phyloP scores from a whole-genome alignment of 2,329 filamentous ascomycete species.

The Mycogone perniciosa region DNA sequence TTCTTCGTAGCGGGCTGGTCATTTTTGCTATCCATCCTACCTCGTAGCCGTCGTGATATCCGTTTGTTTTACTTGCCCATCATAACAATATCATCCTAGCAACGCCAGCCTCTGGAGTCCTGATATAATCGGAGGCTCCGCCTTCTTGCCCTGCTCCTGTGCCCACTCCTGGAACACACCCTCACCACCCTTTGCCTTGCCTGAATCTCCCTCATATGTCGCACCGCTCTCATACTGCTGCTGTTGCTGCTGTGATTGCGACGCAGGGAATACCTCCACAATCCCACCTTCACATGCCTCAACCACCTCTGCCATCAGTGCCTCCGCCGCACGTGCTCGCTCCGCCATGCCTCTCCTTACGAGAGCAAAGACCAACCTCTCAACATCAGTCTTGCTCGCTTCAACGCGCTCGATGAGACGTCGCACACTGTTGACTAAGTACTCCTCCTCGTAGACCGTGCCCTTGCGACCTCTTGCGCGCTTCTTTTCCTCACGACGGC shows the following conservation, averaged over 20 bases:
- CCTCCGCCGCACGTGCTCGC: constrained; percentile 71
- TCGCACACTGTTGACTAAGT: constrained; percentile 81
- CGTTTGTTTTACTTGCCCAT: too few relatives aligned
- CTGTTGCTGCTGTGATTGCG: constrained; percentile 15
- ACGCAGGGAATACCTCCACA: constrained; percentile 57
- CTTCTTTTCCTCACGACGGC: constrained; percentile 88
- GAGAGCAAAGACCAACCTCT: constrained; percentile 68
- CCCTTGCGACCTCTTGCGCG: constrained; percentile 91
- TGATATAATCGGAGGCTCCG: constrained; percentile 44
- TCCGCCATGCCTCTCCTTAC: constrained; percentile 81
- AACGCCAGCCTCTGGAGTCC: constrained; percentile 44
- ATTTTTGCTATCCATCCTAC: too few relatives aligned
- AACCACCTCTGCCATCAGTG: constrained; percentile 66
- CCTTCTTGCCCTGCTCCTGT: constrained; percentile 37
- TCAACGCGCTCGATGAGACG: constrained; percentile 80
- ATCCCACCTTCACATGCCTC: constrained; percentile 61
- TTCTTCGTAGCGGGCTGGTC: too few relatives aligned
- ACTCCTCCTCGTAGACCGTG: constrained; percentile 96
- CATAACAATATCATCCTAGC: constrained; percentile 33
- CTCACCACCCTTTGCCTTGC: constrained; percentile 41
- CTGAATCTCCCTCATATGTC: constrained; percentile 19
- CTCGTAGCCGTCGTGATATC: too few relatives aligned
- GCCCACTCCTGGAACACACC: constrained; percentile 48
- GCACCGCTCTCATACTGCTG: constrained; percentile 12
- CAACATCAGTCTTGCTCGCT: constrained; percentile 62